These are phyloP conservation scores for Wickerhamiella sorbophila DNA, from an alignment of 805 yeast species.

Conservation along the genomic window DNA sequence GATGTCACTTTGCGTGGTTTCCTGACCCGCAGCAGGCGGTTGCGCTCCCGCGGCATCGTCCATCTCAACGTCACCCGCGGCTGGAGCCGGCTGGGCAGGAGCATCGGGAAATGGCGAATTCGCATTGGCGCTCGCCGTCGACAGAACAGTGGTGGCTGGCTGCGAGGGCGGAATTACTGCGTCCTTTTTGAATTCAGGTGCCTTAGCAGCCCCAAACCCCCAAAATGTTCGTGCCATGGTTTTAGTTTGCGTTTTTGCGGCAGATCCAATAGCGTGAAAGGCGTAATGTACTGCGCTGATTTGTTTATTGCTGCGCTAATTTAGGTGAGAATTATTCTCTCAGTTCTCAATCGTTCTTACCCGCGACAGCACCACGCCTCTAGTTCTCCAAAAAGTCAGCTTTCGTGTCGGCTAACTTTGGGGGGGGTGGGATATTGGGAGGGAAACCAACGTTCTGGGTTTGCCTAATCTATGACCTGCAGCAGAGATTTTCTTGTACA, in stretches of 20 bases:
- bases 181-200: conserved; percentile 1
- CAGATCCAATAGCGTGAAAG: too few relatives aligned
- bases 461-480: not conserved
- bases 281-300: too few relatives aligned
- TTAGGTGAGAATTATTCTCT: too few relatives aligned
- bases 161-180: conserved; percentile 2
- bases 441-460: too few relatives aligned
- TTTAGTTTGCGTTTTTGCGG: not conserved
- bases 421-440: not conserved
- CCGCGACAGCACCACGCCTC: too few relatives aligned
- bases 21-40: not conserved
- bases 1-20: conserved; percentile 1
- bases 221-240: conserved; percentile 4
- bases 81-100: not conserved
- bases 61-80: not conserved
- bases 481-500: not conserved
- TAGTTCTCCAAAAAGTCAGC: too few relatives aligned
- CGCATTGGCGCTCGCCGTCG: not conserved
- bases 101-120: not conserved
- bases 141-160: conserved; percentile 1
- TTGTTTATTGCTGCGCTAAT: too few relatives aligned
- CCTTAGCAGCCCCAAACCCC: conserved; percentile 3
- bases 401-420: too few relatives aligned
- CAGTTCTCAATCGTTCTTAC: too few relatives aligned
- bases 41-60: not conserved